phyloP scores from a whole-genome alignment of 2,329 filamentous ascomycete species.

The Monosporascus sp. region DNA sequence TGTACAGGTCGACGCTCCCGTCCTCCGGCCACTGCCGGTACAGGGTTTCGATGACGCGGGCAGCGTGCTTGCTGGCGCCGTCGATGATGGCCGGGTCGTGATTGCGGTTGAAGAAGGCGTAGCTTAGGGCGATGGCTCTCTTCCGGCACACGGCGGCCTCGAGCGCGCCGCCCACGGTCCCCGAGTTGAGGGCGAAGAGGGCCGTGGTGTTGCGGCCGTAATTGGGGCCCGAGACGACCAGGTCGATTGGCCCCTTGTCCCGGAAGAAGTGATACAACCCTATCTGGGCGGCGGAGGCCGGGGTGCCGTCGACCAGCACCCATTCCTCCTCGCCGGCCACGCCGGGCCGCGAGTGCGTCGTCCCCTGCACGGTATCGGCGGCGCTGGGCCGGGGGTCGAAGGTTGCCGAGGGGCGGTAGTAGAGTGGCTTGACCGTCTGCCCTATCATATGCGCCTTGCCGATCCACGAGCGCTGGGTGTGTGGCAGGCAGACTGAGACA shows the following conservation, averaged over 20 bases:
- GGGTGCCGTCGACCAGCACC: slow-evolving; percentile 76
- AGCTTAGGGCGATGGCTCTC: slow-evolving; percentile 76
- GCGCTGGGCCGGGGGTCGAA: slow-evolving; percentile 32
- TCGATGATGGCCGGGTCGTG: slow-evolving; percentile 79
- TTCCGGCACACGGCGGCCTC: slow-evolving; percentile 68
- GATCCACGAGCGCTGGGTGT: slow-evolving; percentile 95
- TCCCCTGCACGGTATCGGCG: slow-evolving; percentile 51
- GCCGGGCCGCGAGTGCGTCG: slow-evolving; percentile 49
- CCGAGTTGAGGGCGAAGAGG: slow-evolving; percentile 71
- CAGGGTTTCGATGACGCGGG: slow-evolving; percentile 74
- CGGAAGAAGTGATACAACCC: slow-evolving; percentile 75
- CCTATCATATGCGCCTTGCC: slow-evolving; percentile 97
- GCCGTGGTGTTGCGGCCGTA: slow-evolving; percentile 79
- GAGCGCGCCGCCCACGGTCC: slow-evolving; percentile 71
- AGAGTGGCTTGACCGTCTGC: slow-evolving; percentile 75
- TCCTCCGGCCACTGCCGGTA: slow-evolving; percentile 66
- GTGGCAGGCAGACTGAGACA: slow-evolving; percentile 88
- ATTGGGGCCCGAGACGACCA: slow-evolving; percentile 76
- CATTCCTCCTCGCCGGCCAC: slow-evolving; percentile 61
- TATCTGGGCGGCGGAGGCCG: slow-evolving; percentile 76
- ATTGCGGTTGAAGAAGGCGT: slow-evolving; percentile 81
- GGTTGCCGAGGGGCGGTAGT: slow-evolving; percentile 59
- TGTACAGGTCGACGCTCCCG: slow-evolving; percentile 73
- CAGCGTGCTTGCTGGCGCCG: slow-evolving; percentile 67
- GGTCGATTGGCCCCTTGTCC: slow-evolving; percentile 64